phyloP scores from a whole-genome alignment of 208 protist genomes.

The Zelonia costaricensis region DNA sequence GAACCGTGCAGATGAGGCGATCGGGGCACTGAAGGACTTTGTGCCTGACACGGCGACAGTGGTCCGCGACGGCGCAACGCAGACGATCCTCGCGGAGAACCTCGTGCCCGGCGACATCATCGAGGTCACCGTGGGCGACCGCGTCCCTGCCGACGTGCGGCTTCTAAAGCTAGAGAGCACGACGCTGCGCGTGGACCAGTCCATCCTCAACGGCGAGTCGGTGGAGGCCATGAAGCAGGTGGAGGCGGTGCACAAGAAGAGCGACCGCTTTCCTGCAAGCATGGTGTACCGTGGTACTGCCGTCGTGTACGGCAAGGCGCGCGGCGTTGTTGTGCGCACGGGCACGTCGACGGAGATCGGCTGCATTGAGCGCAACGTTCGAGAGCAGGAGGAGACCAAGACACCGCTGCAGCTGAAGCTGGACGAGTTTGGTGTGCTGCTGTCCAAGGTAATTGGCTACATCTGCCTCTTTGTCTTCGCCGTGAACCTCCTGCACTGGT shows the following conservation, averaged over 20 bases:
- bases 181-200: conserved; percentile 89
- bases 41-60: conserved; percentile 63
- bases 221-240: conserved; percentile 71
- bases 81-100: conserved; percentile 64
- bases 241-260: conserved; percentile 32
- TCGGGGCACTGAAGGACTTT: conserved; percentile 85
- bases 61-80: conserved; percentile 62
- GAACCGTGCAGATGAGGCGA: conserved; percentile 88
- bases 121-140: conserved; percentile 92
- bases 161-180: conserved; percentile 87
- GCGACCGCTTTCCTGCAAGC: conserved; percentile 73
- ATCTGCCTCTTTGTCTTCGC: conserved; percentile 91
- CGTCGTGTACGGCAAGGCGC: conserved; percentile 89
- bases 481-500: conserved; percentile 89
- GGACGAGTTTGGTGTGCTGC: conserved; percentile 94
- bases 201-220: conserved; percentile 96
- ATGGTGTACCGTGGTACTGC: conserved; percentile 95
- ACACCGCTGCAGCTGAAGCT: conserved; percentile 96
- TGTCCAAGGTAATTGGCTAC: conserved; percentile 91
- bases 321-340: conserved; percentile 93
- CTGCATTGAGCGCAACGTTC: conserved; percentile 88
- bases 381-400: conserved; percentile 84
- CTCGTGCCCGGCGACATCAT: conserved; percentile 97
- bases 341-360: conserved; percentile 94
- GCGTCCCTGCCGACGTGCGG: conserved; percentile 96